phyloP scores from a whole-genome alignment of 805 yeast species.

The Yarrowia sp. region DNA sequence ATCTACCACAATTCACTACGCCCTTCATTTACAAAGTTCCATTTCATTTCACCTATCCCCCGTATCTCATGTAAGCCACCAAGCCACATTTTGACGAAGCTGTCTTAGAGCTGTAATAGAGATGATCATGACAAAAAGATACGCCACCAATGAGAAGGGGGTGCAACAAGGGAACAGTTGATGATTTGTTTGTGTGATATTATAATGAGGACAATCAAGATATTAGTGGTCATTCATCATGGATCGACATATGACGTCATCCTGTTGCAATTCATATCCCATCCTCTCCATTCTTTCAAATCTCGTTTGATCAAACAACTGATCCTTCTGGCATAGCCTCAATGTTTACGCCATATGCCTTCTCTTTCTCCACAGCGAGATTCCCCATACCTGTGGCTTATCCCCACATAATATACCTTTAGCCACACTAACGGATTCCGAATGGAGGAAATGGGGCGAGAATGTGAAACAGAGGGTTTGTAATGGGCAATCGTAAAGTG shows the following conservation, averaged over 20 bases:
- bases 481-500: no score
- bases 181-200: no score
- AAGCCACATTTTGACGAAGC: neutral
- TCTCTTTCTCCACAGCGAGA: neutral
- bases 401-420: neutral
- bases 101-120: no score
- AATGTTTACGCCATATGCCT: neutral
- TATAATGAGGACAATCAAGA: neutral
- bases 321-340: no score
- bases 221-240: neutral
- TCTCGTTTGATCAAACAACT: no score
- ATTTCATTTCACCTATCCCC: neutral
- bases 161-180: no score
- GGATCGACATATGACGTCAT: no score
- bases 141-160: conserved; percentile 14
- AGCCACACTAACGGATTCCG: conserved; percentile 12
- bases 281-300: no score
- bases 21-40: neutral
- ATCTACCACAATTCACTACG: no score
- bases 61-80: conserved; percentile 9
- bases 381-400: conserved; percentile 1
- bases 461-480: no score
- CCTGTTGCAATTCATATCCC: no score
- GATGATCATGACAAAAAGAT: neutral
- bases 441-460: neutral